A percentile compares a stretch with the other conserved stretches of the same genome.
phyloP scores from a whole-genome alignment of 1,139 yeast genomes.

The Geotrichum carabidarum region DNA sequence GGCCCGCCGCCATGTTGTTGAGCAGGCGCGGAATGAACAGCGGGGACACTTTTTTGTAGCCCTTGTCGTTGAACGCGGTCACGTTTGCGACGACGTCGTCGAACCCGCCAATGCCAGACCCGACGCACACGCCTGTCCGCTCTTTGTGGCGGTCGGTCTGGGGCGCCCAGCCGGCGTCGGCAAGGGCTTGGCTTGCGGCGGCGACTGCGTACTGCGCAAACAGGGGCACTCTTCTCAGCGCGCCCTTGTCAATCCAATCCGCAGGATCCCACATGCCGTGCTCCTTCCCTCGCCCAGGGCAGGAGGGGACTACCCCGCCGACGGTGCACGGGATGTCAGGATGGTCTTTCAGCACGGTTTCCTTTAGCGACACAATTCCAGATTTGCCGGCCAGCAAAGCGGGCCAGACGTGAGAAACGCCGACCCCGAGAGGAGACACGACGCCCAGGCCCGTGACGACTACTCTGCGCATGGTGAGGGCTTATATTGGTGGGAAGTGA shows the following conservation, averaged over 20 bases:
- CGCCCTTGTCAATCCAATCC: constrained; percentile 36
- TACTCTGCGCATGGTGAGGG: constrained; percentile 51
- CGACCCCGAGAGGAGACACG: constrained; percentile 81
- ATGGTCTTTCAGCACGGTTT: constrained; percentile 43
- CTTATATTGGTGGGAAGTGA: no score
- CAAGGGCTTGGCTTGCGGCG: constrained; percentile 72
- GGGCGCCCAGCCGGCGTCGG: constrained; percentile 56
- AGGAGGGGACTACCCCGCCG: constrained; percentile 66
- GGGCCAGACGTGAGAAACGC: constrained; percentile 42
- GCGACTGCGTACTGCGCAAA: constrained; percentile 77
- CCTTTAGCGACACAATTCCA: constrained; percentile 42
- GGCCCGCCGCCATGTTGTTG: constrained; percentile 93
- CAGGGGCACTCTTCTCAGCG: constrained; percentile 54
- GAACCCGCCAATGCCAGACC: constrained; percentile 90
- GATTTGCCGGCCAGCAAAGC: constrained; percentile 35
- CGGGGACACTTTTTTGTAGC: constrained; percentile 76
- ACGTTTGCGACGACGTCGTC: constrained; percentile 66
- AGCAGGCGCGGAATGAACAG: constrained; percentile 77
- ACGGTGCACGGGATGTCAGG: constrained; percentile 64
- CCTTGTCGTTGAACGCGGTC: constrained; percentile 46
- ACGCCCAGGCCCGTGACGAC: constrained; percentile 90
- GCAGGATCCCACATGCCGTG: constrained; percentile 48
- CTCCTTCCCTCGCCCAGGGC: constrained; percentile 38
- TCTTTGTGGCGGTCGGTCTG: constrained; percentile 29
- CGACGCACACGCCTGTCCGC: constrained; percentile 69